Base-by-base conservation (phyloP, 345 rosid species). In the Ceriops zippeliana region DNA sequence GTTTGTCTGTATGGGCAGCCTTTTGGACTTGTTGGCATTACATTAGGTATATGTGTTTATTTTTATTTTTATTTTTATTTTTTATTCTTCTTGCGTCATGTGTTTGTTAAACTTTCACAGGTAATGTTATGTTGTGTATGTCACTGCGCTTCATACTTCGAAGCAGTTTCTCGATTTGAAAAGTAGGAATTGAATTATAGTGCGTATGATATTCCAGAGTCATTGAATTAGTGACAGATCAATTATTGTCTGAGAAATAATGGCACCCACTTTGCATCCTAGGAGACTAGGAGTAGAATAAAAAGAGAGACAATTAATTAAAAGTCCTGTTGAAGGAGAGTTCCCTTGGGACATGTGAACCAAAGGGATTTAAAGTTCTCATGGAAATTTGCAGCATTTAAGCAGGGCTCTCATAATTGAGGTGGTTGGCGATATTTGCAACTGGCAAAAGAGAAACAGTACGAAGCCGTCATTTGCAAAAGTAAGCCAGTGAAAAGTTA, bases 111-210 rank as follows among this genome's bases (percentile, higher is more conserved):
- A 10, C 46, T 21, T 54, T 32, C 11, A 19, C 38, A 9, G 5
- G 20, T 20, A 61, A 59, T 71, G 69, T 10, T 26, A 71, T 63
- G 32, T 57, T 22, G 31, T 46, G 57, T 58, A 64, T 63, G 75
- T 71, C 75, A 63, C 47, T 63, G 28, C 15, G n/a, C 56, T 19
- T 63, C 58, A 22, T 54, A 7, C 26, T 54, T 54, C 22, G 46
- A 28, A 54, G 59, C 26, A 27, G 16, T 21, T 21, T 56, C 59
- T 56, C 13, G 24, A 56, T 56, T 56, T 56, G 28, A 56, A 56
- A 56, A 56, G 9, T 56, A 56, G 16, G 28, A 24, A 56, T 56
- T 10, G 59, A 24, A 13, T 24, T 24, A 27, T 16, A 11, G 16
- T 10, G 59, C 19, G 22, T 10, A 24, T 15, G 5, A 24, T 56